Evolutionary conservation across 2,329 filamentous ascomycete genomes (phyloP).

Genomic region (Teratosphaeriaceae sp.): DNA sequence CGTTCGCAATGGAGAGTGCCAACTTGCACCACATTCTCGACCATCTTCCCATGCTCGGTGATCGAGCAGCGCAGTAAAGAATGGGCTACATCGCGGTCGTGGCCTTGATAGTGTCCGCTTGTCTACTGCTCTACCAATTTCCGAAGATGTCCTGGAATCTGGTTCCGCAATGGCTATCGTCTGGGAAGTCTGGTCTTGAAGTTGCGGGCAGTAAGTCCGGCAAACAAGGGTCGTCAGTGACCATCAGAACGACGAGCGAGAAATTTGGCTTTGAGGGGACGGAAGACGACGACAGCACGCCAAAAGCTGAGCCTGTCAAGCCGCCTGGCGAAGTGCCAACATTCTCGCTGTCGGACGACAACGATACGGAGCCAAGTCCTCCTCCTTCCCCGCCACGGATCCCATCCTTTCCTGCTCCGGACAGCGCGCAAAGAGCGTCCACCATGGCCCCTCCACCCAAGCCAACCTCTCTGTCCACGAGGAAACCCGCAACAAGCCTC

Average conservation of each 20-base stretch:
- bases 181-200: slow-evolving; percentile 1
- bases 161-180: slow-evolving; percentile 22
- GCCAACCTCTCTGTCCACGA: slow-evolving; percentile 18
- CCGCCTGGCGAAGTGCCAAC: slow-evolving; percentile 18
- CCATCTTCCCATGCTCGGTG: neutral
- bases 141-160: slow-evolving; percentile 31
- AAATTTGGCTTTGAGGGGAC: too few species aligned
- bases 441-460: slow-evolving; percentile 32
- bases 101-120: slow-evolving; percentile 33
- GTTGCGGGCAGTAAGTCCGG: slow-evolving; percentile 2
- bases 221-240: neutral
- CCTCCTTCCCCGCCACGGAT: slow-evolving; percentile 16
- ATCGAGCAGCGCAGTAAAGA: slow-evolving; percentile 3
- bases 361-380: slow-evolving; percentile 21
- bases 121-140: slow-evolving; percentile 35
- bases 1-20: too few species aligned
- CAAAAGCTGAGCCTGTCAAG: slow-evolving; percentile 21
- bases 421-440: slow-evolving; percentile 41
- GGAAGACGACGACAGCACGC: slow-evolving; percentile 23
- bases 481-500: slow-evolving; percentile 11
- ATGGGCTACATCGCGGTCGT: slow-evolving; percentile 40
- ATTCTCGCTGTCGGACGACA: slow-evolving; percentile 23
- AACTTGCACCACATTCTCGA: neutral
- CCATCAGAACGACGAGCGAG: neutral
- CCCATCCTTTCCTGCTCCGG: slow-evolving; percentile 39